Conservation (phyloP, 257 asterid genomes). For the Hygrophila difformis region DNA sequence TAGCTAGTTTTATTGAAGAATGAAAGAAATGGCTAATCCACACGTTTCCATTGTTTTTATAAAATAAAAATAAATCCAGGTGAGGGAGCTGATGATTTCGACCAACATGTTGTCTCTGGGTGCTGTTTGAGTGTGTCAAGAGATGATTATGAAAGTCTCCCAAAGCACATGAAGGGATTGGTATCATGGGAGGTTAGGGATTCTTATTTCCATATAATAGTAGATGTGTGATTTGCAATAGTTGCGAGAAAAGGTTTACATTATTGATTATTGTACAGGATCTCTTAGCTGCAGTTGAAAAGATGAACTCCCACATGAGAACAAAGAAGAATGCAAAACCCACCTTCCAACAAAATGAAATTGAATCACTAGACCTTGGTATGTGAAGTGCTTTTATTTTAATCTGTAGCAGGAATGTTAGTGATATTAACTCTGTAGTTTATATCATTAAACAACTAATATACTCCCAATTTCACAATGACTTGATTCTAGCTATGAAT, state of each 20-base stretch:
- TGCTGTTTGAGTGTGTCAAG: constrained; percentile 29
- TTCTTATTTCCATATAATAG: constrained; percentile 1
- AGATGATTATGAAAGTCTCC: constrained; percentile 75
- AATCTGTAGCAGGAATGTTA: no score
- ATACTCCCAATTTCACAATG: no score
- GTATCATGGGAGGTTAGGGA: constrained; percentile 75
- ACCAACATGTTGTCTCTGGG: constrained; percentile 26
- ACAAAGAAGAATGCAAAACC: constrained; percentile 31
- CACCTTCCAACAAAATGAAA: constrained; percentile 54
- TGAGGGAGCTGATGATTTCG: constrained; percentile 19
- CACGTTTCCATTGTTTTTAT: no score
- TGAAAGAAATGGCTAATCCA: constrained; percentile 10
- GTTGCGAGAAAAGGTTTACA: not conserved
- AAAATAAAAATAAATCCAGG: constrained; percentile 21
- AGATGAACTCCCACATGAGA: constrained; percentile 45
- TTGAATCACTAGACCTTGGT: constrained; percentile 59
- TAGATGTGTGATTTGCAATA: not conserved
- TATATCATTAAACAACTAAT: no score
- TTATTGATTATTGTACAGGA: constrained; percentile 37
- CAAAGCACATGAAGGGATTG: constrained; percentile 62
- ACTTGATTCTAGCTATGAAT: no score
- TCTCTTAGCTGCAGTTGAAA: constrained; percentile 51
- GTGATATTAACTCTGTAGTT: no score
- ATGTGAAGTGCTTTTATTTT: no score
- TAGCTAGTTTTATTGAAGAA: constrained; percentile 2